Conservation (phyloP, 179 eudicot species). For the Nepenthes alata region DNA sequence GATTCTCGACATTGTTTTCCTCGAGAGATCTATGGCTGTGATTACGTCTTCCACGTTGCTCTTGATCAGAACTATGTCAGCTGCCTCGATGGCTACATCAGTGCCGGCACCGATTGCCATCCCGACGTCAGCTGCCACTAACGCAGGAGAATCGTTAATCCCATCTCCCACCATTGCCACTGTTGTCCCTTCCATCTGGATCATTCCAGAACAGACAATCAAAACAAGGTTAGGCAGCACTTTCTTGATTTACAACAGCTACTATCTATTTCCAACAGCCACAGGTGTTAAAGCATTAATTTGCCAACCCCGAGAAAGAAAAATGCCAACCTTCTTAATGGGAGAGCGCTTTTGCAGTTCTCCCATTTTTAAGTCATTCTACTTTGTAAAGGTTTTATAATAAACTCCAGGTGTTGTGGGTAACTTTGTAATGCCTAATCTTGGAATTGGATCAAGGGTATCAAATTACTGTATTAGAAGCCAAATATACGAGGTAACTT, state of each 20-base stretch:
- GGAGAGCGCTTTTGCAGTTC: no score
- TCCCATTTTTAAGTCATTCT: no score
- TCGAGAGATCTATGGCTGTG: slow-evolving; percentile 82
- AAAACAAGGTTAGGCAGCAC: background rate
- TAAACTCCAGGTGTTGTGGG: no score
- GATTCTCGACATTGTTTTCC: slow-evolving; percentile 70
- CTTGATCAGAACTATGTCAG: slow-evolving; percentile 77
- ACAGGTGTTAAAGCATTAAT: background rate
- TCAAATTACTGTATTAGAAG: no score
- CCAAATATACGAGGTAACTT: no score
- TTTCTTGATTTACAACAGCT: background rate
- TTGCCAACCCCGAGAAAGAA: no score
- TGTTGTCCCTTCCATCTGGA: slow-evolving; percentile 55
- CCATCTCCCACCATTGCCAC: slow-evolving; percentile 99
- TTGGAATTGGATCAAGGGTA: no score
- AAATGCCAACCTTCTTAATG: no score
- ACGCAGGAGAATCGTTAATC: slow-evolving; percentile 88
- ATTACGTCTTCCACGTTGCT: slow-evolving; percentile 84
- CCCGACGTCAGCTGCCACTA: slow-evolving; percentile 88
- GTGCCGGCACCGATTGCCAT: slow-evolving; percentile 98
- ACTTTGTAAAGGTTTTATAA: no score
- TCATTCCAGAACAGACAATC: background rate
- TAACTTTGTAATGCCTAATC: no score
- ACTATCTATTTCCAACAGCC: background rate
- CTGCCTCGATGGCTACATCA: slow-evolving; percentile 93